These are phyloP conservation scores for Eucalyptus polyanthemos DNA, from an alignment of 345 rosid species.

Conservation along the genomic window DNA sequence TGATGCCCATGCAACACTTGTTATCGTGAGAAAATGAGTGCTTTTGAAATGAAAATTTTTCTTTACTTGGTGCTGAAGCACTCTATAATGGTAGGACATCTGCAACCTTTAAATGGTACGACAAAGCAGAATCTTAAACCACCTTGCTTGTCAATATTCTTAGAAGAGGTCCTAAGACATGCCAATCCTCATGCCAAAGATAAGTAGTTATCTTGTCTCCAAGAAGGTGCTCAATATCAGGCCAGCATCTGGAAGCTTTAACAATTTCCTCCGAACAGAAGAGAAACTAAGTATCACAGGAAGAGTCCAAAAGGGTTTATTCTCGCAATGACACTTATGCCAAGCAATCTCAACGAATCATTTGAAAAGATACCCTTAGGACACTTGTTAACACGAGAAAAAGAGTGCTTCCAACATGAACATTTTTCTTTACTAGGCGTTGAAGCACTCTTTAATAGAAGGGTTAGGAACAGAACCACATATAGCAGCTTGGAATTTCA, in stretches of 20 bases:
- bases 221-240: background rate
- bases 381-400: background rate
- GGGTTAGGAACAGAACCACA: background rate
- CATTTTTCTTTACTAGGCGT: background rate
- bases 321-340: rapidly evolving
- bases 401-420: background rate
- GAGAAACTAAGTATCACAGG: background rate
- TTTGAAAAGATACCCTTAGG: rapidly evolving
- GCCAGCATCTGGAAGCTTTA: background rate
- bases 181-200: background rate
- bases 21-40: rapidly evolving
- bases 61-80: rapidly evolving
- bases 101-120: background rate
- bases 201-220: background rate
- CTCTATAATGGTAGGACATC: background rate
- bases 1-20: rapidly evolving
- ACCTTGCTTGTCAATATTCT: background rate
- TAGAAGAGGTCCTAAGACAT: background rate
- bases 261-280: rapidly evolving
- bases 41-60: background rate
- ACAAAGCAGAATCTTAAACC: background rate
- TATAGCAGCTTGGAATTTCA: background rate
- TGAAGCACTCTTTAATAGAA: background rate
- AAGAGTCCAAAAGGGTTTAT: background rate
- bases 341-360: background rate